These are phyloP conservation scores for Pseudisothecium myosuroides DNA, from an alignment of 225 moss, liverwort and hornwort genomes.

Conservation along the genomic window DNA sequence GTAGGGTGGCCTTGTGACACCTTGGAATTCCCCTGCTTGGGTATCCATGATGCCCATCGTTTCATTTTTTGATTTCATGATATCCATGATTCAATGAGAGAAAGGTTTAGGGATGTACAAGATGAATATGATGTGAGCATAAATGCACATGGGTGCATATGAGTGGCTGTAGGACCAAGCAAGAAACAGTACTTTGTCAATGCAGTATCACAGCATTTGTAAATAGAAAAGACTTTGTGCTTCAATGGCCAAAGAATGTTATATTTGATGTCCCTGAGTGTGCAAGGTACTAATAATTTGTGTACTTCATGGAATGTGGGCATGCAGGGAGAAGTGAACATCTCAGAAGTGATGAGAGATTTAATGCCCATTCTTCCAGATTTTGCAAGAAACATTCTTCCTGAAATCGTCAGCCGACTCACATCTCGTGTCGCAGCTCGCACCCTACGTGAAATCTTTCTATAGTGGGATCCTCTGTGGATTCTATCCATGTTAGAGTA, in stretches of 20 bases:
- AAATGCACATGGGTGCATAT: neutral
- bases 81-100: neutral
- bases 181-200: neutral
- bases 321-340: constrained; percentile 40
- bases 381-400: constrained; percentile 62
- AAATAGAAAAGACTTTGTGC: neutral
- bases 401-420: constrained; percentile 70
- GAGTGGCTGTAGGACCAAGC: neutral
- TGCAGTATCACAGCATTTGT: neutral
- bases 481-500: neutral
- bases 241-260: neutral
- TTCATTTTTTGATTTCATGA: neutral
- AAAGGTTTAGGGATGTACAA: no score
- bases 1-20: neutral
- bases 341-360: constrained; percentile 50
- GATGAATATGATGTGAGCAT: neutral
- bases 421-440: constrained; percentile 83
- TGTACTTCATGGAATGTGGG: neutral
- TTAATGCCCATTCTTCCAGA: constrained; percentile 73
- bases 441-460: constrained; percentile 65
- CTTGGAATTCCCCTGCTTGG: neutral
- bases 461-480: neutral
- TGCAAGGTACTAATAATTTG: neutral
- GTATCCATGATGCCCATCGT: neutral
- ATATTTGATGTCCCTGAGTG: neutral